These are phyloP conservation scores for Dryadomyces quercivorus DNA, from an alignment of 2,329 filamentous ascomycete genomes.

Conservation along the genomic window DNA sequence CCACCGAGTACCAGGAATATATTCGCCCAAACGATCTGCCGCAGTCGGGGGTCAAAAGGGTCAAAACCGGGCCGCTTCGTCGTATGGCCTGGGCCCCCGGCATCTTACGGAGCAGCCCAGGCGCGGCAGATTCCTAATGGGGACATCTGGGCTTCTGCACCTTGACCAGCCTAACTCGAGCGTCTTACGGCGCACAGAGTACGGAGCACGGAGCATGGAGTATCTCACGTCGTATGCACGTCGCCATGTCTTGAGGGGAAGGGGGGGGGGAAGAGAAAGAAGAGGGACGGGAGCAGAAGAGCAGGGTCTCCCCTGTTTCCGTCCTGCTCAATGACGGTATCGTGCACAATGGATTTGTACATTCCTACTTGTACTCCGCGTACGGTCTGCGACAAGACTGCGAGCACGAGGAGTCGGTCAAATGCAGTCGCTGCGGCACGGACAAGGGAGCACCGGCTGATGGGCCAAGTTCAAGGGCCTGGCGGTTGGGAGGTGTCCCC, in stretches of 20 bases:
- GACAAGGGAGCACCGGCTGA: neutral
- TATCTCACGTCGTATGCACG: neutral
- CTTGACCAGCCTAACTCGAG: neutral
- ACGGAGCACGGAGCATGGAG: too few relatives aligned
- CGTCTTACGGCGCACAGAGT: too few relatives aligned
- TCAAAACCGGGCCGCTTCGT: neutral
- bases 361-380: neutral
- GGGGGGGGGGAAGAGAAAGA: neutral
- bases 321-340: neutral
- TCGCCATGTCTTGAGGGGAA: neutral
- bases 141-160: neutral
- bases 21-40: neutral
- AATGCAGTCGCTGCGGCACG: neutral
- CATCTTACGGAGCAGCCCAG: neutral
- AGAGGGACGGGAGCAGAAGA: too few relatives aligned
- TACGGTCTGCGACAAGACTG: neutral
- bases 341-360: neutral
- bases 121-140: too few relatives aligned
- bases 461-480: neutral
- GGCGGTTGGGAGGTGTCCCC: constrained; percentile 2
- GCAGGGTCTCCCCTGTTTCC: too few relatives aligned
- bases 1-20: neutral
- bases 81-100: neutral
- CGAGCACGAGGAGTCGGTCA: neutral
- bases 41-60: neutral